Evolutionary conservation across 495 filamentous ascomycete species (phyloP).

Genomic region (Lasiosphaeris hirsuta): DNA sequence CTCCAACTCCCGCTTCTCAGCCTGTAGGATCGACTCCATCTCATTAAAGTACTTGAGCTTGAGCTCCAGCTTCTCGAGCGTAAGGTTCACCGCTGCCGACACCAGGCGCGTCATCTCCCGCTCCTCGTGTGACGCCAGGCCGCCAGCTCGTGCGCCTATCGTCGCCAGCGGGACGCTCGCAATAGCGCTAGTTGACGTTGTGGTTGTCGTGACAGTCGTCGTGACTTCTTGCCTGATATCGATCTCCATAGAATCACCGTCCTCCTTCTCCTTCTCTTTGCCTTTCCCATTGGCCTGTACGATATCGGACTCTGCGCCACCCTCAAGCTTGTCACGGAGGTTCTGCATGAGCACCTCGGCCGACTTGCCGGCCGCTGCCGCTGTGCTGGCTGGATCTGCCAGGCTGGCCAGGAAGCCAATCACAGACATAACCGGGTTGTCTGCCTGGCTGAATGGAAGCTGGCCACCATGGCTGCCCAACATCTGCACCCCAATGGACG

Average conservation of each 20-base stretch:
- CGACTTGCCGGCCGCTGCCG: constrained; percentile 79
- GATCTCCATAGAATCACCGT: constrained; percentile 54
- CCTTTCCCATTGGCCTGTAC: constrained; percentile 39
- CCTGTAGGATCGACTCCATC: constrained; percentile 86
- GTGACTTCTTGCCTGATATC: constrained; percentile 43
- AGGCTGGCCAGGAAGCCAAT: constrained; percentile 88
- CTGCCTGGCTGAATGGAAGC: constrained; percentile 79
- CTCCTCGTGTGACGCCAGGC: constrained; percentile 90
- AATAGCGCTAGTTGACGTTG: constrained; percentile 48
- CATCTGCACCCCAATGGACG: constrained; percentile 57
- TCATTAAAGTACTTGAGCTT: constrained; percentile 93
- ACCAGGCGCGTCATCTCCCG: constrained; percentile 92
- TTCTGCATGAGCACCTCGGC: constrained; percentile 78
- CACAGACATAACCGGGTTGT: constrained; percentile 95
- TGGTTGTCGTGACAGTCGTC: constrained; percentile 40
- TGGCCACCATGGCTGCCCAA: constrained; percentile 63
- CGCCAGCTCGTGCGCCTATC: constrained; percentile 79
- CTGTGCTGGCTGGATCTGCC: constrained; percentile 81
- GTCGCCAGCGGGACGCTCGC: constrained; percentile 79
- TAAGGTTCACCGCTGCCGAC: constrained; percentile 78
- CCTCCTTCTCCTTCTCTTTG: constrained; percentile 54
- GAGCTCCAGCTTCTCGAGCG: constrained; percentile 76
- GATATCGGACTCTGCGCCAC: constrained; percentile 50
- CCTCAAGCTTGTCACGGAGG: constrained; percentile 70
- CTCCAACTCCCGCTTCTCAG: constrained; percentile 90